A percentile compares a stretch with the other conserved stretches of the same genome.
phyloP scores from a whole-genome alignment of 208 protist genomes.

The Acanthamoeba healyi region DNA sequence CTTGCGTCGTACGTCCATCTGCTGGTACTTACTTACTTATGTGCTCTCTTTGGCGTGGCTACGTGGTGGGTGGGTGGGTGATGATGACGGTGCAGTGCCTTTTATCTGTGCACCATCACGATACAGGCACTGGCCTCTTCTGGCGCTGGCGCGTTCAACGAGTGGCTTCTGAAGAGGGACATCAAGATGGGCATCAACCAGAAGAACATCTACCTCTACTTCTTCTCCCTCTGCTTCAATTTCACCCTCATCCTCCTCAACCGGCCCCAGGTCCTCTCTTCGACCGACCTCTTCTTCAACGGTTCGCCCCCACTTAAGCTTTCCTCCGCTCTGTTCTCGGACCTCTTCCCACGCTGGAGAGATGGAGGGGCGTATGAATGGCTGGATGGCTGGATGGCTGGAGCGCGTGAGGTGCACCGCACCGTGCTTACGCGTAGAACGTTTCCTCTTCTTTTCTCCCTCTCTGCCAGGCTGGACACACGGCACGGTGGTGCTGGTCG shows the following conservation, averaged over 20 bases:
- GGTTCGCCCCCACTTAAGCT: not conserved
- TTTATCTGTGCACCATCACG: slow-evolving; percentile 54
- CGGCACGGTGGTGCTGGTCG: not conserved
- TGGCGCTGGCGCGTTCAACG: slow-evolving; percentile 44
- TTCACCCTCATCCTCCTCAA: slow-evolving; percentile 12
- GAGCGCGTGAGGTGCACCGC: too few relatives aligned
- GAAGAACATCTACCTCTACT: slow-evolving; percentile 66
- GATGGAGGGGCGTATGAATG: too few relatives aligned
- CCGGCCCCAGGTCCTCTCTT: not conserved
- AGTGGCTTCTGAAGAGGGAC: slow-evolving; percentile 60
- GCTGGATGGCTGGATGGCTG: too few relatives aligned
- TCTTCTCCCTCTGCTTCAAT: slow-evolving; percentile 63
- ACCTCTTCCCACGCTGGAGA: not conserved
- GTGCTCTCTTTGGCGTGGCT: not conserved
- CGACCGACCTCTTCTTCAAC: not conserved
- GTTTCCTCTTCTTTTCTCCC: too few relatives aligned
- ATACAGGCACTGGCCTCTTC: slow-evolving; percentile 35
- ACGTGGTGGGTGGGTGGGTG: too few relatives aligned
- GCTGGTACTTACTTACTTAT: not conserved
- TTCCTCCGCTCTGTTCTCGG: not conserved
- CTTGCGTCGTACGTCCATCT: not conserved
- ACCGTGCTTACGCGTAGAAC: too few relatives aligned
- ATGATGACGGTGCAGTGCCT: not conserved
- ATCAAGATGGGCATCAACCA: slow-evolving; percentile 66
- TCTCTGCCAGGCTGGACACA: not conserved